These are phyloP conservation scores for Carex parvula DNA, from an alignment of 176 grass and related monocot genomes.

Conservation along the genomic window DNA sequence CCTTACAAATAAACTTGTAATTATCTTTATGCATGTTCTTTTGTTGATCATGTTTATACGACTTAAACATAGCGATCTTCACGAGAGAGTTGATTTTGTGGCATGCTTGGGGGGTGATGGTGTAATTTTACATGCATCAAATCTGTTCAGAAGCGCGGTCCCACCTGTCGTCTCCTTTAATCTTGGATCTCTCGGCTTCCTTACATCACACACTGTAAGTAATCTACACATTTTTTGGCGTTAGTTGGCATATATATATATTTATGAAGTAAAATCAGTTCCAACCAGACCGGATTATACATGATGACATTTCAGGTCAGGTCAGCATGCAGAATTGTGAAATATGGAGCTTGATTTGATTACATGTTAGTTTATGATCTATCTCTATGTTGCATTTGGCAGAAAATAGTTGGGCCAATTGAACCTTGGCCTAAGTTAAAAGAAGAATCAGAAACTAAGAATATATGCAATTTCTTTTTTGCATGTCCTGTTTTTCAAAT, in stretches of 20 bases:
- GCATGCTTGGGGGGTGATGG: conserved; percentile 98
- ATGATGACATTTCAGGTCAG: background rate
- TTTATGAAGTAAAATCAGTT: background rate
- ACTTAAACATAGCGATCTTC: conserved; percentile 66
- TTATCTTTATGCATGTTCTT: conserved; percentile 24
- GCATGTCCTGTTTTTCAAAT: too few relatives aligned
- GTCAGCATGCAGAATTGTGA: background rate
- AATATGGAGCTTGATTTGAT: background rate
- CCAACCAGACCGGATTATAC: background rate
- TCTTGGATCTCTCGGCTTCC: conserved; percentile 96
- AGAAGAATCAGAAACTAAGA: too few relatives aligned
- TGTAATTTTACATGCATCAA: conserved; percentile 93
- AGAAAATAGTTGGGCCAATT: background rate
- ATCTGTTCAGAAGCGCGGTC: conserved; percentile 90
- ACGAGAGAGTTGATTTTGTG: conserved; percentile 99
- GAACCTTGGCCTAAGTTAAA: background rate
- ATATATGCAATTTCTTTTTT: background rate
- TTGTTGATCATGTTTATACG: conserved; percentile 24
- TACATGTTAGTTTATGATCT: background rate
- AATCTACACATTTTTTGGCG: background rate
- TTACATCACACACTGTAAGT: conserved; percentile 90
- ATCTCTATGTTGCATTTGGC: background rate
- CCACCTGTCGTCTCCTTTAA: conserved; percentile 96
- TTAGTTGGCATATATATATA: background rate
- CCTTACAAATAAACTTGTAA: background rate